Conservation (phyloP, 441 rosid genomes). For the Syzygium syzygioides region DNA sequence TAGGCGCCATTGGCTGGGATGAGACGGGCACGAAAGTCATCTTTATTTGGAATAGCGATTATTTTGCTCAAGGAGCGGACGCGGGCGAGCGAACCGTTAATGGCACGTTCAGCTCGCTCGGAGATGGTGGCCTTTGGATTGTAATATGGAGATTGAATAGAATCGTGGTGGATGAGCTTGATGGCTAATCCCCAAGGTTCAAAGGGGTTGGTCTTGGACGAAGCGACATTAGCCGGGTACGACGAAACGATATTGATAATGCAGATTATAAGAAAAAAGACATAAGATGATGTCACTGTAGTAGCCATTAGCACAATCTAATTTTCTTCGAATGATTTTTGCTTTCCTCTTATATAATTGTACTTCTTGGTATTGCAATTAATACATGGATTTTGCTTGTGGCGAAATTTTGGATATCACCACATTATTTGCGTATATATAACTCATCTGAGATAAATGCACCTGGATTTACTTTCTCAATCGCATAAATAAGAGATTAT, state of each 20-base stretch:
- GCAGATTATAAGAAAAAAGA: not conserved
- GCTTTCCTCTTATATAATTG: not conserved
- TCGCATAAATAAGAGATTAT: not conserved
- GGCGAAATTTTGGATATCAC: too few species aligned
- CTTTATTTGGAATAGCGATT: not conserved
- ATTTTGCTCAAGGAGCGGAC: not conserved
- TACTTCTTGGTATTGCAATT: not conserved
- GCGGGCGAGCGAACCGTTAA: not conserved
- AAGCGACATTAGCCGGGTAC: not conserved
- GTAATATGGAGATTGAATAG: not conserved
- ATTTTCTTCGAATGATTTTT: not conserved
- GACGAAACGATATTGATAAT: not conserved
- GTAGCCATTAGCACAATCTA: not conserved
- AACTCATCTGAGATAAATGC: too few species aligned
- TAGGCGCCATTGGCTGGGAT: not conserved
- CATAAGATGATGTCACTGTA: not conserved
- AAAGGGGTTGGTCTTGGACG: not conserved
- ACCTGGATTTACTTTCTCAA: not conserved
- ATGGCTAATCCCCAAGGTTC: not conserved
- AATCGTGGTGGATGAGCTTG: not conserved
- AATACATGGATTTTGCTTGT: not conserved
- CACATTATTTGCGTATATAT: too few species aligned
- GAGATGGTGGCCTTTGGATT: not conserved
- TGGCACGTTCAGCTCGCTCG: not conserved
- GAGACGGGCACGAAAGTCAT: not conserved